These are phyloP conservation scores for Psophocarpus tetragonolobus DNA, from an alignment of 306 rosid genomes.

Conservation along the genomic window DNA sequence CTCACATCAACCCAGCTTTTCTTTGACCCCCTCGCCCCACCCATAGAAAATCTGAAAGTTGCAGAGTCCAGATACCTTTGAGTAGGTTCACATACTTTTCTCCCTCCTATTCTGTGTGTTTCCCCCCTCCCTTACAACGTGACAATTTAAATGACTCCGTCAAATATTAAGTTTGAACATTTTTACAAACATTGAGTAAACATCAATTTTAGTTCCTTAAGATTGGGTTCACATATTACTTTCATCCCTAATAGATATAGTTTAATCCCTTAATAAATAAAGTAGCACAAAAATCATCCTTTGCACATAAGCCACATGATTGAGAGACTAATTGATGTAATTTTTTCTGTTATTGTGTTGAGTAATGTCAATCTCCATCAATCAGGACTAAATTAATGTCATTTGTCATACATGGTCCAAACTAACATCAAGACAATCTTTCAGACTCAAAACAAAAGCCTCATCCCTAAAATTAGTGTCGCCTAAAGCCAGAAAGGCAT, in stretches of 20 bases:
- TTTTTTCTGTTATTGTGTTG: neutral
- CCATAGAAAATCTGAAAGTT: neutral
- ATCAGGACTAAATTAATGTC: neutral
- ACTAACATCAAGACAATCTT: neutral
- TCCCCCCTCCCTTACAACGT: neutral
- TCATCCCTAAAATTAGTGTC: neutral
- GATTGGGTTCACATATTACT: neutral
- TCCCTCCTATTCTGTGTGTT: neutral
- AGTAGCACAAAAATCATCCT: neutral
- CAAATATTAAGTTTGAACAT: neutral
- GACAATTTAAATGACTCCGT: neutral
- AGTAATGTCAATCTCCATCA: neutral
- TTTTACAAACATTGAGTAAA: neutral
- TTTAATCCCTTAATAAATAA: neutral
- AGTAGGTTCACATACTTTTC: neutral
- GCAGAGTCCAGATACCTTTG: neutral
- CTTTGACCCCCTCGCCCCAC: neutral
- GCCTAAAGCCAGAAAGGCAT: constrained; percentile 3
- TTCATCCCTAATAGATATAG: neutral
- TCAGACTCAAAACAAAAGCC: neutral
- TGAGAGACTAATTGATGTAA: neutral
- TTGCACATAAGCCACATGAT: neutral
- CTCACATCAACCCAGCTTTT: neutral
- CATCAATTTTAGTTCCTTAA: neutral
- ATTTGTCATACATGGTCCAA: neutral